These are phyloP conservation scores for Heliamphora exappendiculata DNA, from an alignment of 148 eudicot species.

Conservation along the genomic window DNA sequence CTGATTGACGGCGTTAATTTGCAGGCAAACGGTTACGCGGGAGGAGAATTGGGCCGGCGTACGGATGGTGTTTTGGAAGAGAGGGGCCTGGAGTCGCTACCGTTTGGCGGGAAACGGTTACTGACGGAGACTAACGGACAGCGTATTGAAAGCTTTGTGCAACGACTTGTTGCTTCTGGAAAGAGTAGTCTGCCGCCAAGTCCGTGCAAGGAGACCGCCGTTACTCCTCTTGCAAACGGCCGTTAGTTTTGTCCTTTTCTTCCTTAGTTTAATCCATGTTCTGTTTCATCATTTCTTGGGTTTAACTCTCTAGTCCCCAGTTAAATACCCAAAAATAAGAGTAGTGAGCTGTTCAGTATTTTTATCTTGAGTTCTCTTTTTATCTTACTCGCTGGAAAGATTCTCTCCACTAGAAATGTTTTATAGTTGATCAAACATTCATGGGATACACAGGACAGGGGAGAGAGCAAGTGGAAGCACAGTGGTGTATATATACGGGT, in stretches of 20 bases:
- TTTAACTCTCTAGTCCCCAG: not conserved
- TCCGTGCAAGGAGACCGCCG: constrained; percentile 66
- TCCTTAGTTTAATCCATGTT: not conserved
- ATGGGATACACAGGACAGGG: too few relatives aligned
- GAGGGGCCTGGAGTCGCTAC: constrained; percentile 68
- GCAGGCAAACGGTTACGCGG: constrained; percentile 49
- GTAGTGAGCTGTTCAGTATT: not conserved
- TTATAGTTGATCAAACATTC: too few relatives aligned
- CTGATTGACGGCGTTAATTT: constrained; percentile 17
- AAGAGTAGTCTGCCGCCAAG: constrained; percentile 75
- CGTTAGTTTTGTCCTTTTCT: constrained; percentile 33
- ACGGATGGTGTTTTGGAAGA: constrained; percentile 44
- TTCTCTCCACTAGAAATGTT: too few relatives aligned
- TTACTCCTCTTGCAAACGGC: constrained; percentile 64
- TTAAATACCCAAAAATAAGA: not conserved
- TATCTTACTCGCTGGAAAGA: too few relatives aligned
- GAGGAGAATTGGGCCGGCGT: constrained; percentile 13
- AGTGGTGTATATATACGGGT: too few relatives aligned
- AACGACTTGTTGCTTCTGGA: constrained; percentile 60
- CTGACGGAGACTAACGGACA: constrained; percentile 72
- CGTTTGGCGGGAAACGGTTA: constrained; percentile 86
- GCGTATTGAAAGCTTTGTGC: constrained; percentile 62
- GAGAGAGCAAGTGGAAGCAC: too few relatives aligned
- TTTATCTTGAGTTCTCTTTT: too few relatives aligned
- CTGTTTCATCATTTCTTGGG: not conserved